Conservation (phyloP, 441 rosid species). For the Populus hybrid region DNA sequence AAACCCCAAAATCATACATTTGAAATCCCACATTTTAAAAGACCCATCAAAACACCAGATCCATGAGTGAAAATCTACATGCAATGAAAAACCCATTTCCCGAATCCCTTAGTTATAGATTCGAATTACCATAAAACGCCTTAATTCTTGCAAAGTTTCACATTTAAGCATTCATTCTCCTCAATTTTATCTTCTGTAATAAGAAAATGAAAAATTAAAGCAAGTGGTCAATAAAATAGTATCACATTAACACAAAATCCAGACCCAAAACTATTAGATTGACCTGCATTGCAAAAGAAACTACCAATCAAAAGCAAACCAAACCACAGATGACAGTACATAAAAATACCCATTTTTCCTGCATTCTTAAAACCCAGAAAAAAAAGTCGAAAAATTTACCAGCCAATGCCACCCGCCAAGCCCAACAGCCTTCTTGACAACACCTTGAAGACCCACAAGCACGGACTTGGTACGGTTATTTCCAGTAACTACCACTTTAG, state of each 20-base stretch:
- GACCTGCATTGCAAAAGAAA: conserved; percentile 26
- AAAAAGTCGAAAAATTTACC: conserved; percentile 30
- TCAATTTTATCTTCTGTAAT: background rate
- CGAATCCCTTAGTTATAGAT: conserved; percentile 15
- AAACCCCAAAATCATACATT: conserved; percentile 6
- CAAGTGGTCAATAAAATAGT: background rate
- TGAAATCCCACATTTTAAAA: conserved; percentile 9
- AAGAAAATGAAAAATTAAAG: background rate
- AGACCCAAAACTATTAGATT: conserved; percentile 12
- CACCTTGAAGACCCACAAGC: conserved; percentile 93
- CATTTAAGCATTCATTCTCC: background rate
- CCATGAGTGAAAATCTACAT: conserved; percentile 34
- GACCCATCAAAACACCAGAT: conserved; percentile 31
- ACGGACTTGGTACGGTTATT: conserved; percentile 96
- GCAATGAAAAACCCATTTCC: conserved; percentile 38
- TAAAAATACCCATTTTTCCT: background rate
- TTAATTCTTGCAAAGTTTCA: conserved; percentile 3
- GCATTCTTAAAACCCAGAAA: background rate
- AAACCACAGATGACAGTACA: background rate
- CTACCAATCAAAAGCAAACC: background rate
- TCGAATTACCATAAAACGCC: conserved; percentile 2
- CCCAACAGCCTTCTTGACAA: conserved; percentile 94
- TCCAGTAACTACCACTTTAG: conserved; percentile 93
- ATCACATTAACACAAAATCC: background rate
- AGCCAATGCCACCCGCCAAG: conserved; percentile 99